phyloP scores from a whole-genome alignment of 1,284 basidiomycete species.

The Ustilago sp. region DNA sequence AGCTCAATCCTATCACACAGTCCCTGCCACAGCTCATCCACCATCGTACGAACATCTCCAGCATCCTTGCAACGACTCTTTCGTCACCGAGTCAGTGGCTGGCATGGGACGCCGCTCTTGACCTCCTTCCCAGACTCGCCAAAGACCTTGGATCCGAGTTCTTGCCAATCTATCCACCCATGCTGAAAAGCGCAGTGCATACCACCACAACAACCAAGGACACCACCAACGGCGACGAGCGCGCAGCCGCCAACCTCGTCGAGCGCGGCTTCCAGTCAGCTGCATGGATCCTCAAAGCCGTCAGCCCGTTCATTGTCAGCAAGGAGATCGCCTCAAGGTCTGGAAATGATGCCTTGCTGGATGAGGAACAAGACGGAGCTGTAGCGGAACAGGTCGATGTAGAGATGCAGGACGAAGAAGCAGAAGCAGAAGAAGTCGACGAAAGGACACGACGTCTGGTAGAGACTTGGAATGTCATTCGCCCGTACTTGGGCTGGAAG shows the following conservation, averaged over 20 bases:
- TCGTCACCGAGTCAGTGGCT: constrained; percentile 46
- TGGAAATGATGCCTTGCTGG: constrained; percentile 5
- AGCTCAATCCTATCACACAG: constrained; percentile 49
- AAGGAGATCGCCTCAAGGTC: constrained; percentile 16
- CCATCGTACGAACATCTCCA: constrained; percentile 54
- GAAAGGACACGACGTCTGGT: constrained; percentile 39
- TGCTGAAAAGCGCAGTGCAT: constrained; percentile 57
- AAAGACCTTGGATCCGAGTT: constrained; percentile 66
- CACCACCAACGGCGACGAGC: constrained; percentile 62
- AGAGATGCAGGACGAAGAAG: constrained; percentile 27
- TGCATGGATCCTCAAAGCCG: constrained; percentile 62
- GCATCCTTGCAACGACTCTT: constrained; percentile 35
- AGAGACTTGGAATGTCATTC: constrained; percentile 57
- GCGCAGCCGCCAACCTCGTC: constrained; percentile 62
- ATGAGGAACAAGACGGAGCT: constrained; percentile 5
- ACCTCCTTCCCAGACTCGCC: constrained; percentile 67
- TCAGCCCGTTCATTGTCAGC: constrained; percentile 60
- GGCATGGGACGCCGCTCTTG: constrained; percentile 65
- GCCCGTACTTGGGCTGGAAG: constrained; percentile 60
- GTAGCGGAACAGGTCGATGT: constrained; percentile 9
- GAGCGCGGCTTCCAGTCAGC: constrained; percentile 65
- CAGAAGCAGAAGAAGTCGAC: constrained; percentile 43
- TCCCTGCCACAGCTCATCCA: constrained; percentile 66
- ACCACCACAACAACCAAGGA: constrained; percentile 61
- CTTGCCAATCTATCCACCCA: constrained; percentile 61